Evolutionary conservation across 1,139 yeast genomes (phyloP).

Genomic region (Yamadazyma jaroonii): DNA sequence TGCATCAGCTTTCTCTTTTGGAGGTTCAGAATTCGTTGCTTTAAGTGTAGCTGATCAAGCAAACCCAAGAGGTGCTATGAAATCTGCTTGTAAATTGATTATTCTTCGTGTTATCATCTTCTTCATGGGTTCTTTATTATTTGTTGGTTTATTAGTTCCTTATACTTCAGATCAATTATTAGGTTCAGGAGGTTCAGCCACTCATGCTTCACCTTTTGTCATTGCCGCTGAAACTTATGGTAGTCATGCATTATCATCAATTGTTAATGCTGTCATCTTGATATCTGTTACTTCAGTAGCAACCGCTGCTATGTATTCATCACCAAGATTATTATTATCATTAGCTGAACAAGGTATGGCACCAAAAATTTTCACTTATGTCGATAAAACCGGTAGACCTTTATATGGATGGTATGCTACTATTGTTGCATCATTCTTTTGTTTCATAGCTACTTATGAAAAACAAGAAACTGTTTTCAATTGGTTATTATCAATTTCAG

Average conservation of each 20-base stretch:
- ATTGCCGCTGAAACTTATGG: slow-evolving; percentile 43
- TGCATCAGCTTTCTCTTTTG: slow-evolving; percentile 37
- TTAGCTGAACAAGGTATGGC: slow-evolving; percentile 44
- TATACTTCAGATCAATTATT: slow-evolving; percentile 35
- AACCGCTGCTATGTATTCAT: slow-evolving; percentile 42
- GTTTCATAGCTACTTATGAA: slow-evolving; percentile 38
- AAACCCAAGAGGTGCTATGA: slow-evolving; percentile 40
- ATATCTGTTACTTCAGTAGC: slow-evolving; percentile 47
- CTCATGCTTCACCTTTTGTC: slow-evolving; percentile 45
- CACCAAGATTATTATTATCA: slow-evolving; percentile 43
- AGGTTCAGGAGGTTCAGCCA: slow-evolving; percentile 35
- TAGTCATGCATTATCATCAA: slow-evolving; percentile 31
- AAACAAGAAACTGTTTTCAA: slow-evolving; percentile 41
- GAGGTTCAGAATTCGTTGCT: slow-evolving; percentile 42
- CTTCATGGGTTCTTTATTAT: slow-evolving; percentile 39
- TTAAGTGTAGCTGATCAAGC: slow-evolving; percentile 41
- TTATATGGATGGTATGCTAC: slow-evolving; percentile 35
- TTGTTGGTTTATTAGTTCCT: slow-evolving; percentile 45
- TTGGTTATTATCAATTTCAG: slow-evolving; percentile 45
- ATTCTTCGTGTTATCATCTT: slow-evolving; percentile 37
- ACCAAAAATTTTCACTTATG: slow-evolving; percentile 39
- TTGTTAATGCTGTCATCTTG: slow-evolving; percentile 43
- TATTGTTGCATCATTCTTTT: slow-evolving; percentile 29
- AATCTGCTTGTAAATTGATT: slow-evolving; percentile 41
- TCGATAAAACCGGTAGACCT: slow-evolving; percentile 45